Evolutionary conservation across 495 filamentous ascomycete genomes (phyloP).

Genomic region (Letharia columbiana): DNA sequence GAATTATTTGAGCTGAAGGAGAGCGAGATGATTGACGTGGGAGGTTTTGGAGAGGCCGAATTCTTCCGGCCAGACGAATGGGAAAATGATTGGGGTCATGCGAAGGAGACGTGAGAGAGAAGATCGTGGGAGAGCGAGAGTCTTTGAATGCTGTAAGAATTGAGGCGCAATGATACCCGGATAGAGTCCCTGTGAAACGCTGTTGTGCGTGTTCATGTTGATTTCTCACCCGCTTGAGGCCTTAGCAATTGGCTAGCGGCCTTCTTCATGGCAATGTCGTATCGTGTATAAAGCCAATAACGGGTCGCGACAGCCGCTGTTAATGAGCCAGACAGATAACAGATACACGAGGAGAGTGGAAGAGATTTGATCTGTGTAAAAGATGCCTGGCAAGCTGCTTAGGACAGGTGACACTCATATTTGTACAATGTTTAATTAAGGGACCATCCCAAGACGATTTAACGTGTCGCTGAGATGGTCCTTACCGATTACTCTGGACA

Average conservation of each 20-base stretch:
- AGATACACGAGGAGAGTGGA: background rate
- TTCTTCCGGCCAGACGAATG: slow-evolving; percentile 19
- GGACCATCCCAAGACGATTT: background rate
- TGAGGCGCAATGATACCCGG: background rate
- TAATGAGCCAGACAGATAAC: background rate
- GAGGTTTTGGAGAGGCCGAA: slow-evolving; percentile 23
- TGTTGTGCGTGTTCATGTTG: background rate
- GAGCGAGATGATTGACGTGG: slow-evolving; percentile 24
- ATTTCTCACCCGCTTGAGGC: background rate
- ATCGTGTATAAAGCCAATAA: background rate
- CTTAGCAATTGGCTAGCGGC: background rate
- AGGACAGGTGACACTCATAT: background rate
- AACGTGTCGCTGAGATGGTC: background rate
- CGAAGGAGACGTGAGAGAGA: slow-evolving; percentile 2
- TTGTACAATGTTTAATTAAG: background rate
- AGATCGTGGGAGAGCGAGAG: background rate
- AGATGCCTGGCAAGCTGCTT: background rate
- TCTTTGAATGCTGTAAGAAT: background rate
- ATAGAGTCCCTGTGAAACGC: background rate
- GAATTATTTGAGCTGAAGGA: slow-evolving; percentile 5
- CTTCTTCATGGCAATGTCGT: background rate
- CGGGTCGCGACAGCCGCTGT: background rate
- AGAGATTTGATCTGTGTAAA: background rate
- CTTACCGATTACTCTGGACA: background rate
- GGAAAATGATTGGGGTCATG: background rate